These are phyloP conservation scores for Zygoascus bituminiphila DNA, from an alignment of 805 yeast genomes.

Conservation along the genomic window DNA sequence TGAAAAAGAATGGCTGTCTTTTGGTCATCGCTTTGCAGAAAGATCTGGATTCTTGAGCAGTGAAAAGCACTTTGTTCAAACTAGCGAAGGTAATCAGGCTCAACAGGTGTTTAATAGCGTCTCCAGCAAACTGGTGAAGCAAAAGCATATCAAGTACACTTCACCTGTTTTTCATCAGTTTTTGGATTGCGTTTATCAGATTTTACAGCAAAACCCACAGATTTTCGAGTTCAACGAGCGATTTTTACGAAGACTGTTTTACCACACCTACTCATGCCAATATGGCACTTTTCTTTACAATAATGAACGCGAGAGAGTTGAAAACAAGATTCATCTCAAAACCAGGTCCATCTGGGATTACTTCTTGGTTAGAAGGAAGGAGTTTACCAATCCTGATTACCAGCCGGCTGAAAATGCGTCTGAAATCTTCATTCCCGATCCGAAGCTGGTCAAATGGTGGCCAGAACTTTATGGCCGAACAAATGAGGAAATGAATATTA, in stretches of 20 bases:
- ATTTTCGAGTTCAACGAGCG: slow-evolving; percentile 84
- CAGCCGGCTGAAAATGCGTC: slow-evolving; percentile 22
- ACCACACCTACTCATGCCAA: slow-evolving; percentile 89
- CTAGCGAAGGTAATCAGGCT: slow-evolving; percentile 30
- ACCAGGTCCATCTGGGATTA: slow-evolving; percentile 92
- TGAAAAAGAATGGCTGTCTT: slow-evolving; percentile 93
- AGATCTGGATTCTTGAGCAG: slow-evolving; percentile 61
- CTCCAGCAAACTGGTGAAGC: slow-evolving; percentile 43
- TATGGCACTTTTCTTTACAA: slow-evolving; percentile 85
- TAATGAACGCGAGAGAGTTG: slow-evolving; percentile 54
- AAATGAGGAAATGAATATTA: slow-evolving; percentile 53
- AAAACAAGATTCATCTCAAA: slow-evolving; percentile 34
- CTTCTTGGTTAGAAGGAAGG: slow-evolving; percentile 63
- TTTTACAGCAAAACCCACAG: slow-evolving; percentile 59
- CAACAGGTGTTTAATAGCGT: slow-evolving; percentile 41
- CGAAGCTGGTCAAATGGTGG: slow-evolving; percentile 76
- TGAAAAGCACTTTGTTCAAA: slow-evolving; percentile 31
- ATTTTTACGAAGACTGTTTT: slow-evolving; percentile 71
- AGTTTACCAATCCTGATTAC: slow-evolving; percentile 54
- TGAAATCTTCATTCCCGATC: slow-evolving; percentile 49
- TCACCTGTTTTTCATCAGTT: slow-evolving; percentile 95
- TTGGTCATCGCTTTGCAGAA: slow-evolving; percentile 85
- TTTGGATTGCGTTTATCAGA: slow-evolving; percentile 79
- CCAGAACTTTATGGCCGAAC: slow-evolving; percentile 70
- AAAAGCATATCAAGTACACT: slow-evolving; percentile 47